phyloP scores from a whole-genome alignment of 2,329 filamentous ascomycete genomes.

The Xylariaceae sp. region DNA sequence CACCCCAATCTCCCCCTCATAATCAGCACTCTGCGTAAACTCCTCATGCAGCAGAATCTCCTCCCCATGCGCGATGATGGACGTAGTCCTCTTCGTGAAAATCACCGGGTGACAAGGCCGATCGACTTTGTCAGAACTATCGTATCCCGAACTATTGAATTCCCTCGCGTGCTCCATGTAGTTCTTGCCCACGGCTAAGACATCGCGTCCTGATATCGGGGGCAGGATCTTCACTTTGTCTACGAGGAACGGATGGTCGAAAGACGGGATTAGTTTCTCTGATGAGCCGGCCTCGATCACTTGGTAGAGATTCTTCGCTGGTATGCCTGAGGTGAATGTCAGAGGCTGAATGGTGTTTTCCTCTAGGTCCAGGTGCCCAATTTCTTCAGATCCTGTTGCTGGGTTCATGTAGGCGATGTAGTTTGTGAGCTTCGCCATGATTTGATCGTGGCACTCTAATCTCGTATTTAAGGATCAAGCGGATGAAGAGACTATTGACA shows the following conservation, averaged over 20 bases:
- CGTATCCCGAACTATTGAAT: constrained; percentile 15
- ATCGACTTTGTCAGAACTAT: constrained; percentile 15
- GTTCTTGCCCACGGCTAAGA: constrained; percentile 13
- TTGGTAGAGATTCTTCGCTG: constrained; percentile 12
- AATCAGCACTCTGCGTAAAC: constrained; percentile 13
- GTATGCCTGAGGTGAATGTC: constrained; percentile 10
- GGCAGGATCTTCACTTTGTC: constrained; percentile 7
- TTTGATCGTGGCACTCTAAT: no score
- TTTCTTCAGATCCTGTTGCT: constrained; percentile 6
- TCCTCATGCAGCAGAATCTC: constrained; percentile 11
- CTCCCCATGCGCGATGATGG: constrained; percentile 8
- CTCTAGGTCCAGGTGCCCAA: constrained; percentile 10
- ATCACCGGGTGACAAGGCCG: constrained; percentile 12
- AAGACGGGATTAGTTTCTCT: background rate
- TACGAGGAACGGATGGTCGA: constrained; percentile 1
- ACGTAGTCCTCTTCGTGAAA: constrained; percentile 14
- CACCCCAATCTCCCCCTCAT: constrained; percentile 16
- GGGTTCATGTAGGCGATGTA: constrained; percentile 11
- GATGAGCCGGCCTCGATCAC: constrained; percentile 12
- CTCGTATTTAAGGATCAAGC: no score
- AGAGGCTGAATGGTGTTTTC: constrained; percentile 10
- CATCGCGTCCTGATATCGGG: constrained; percentile 11
- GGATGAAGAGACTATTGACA: no score
- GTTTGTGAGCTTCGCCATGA: constrained; percentile 12
- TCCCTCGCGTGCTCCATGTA: constrained; percentile 15